Percentiles rank a stretch among this genome's conserved stretches.
phyloP scores from a whole-genome alignment of 2,329 filamentous ascomycete species.

The Claviceps sp. region DNA sequence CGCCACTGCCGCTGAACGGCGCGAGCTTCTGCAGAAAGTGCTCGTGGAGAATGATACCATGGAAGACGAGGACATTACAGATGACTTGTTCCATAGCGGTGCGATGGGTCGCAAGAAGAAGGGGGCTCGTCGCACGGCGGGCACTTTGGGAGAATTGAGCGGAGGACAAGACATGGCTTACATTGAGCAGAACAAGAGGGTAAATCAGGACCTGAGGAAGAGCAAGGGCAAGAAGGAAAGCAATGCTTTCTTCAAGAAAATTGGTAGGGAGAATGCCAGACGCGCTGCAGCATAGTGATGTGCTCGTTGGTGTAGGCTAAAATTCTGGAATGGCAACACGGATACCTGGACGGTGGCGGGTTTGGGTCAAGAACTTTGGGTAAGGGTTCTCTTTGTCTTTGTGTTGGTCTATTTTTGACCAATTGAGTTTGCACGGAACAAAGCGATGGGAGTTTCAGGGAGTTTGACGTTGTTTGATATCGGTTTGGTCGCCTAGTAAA shows the following conservation, averaged over 20 bases:
- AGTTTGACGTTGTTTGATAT: neutral
- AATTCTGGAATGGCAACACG: neutral
- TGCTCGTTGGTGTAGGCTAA: neutral
- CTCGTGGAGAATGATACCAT: constrained; percentile 74
- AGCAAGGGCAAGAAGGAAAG: constrained; percentile 26
- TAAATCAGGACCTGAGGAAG: constrained; percentile 35
- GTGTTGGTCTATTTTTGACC: neutral
- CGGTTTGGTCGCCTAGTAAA: no score
- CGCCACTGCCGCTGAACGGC: constrained; percentile 62
- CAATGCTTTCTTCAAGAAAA: constrained; percentile 28
- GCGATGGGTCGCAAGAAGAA: constrained; percentile 37
- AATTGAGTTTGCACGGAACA: neutral
- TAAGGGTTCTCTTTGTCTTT: neutral
- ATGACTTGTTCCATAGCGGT: constrained; percentile 27
- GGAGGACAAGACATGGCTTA: constrained; percentile 98
- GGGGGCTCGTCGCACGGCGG: constrained; percentile 64
- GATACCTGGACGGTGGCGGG: neutral
- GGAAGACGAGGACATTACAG: constrained; percentile 53
- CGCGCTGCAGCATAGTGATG: constrained; percentile 19
- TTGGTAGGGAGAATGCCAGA: constrained; percentile 26
- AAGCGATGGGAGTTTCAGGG: neutral
- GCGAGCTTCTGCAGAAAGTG: constrained; percentile 78
- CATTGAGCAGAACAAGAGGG: constrained; percentile 65
- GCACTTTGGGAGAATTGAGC: constrained; percentile 70
- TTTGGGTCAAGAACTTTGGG: neutral